Evolutionary conservation across 2,329 filamentous ascomycete genomes (phyloP).

Genomic region (Scedosporium minutisporum): DNA sequence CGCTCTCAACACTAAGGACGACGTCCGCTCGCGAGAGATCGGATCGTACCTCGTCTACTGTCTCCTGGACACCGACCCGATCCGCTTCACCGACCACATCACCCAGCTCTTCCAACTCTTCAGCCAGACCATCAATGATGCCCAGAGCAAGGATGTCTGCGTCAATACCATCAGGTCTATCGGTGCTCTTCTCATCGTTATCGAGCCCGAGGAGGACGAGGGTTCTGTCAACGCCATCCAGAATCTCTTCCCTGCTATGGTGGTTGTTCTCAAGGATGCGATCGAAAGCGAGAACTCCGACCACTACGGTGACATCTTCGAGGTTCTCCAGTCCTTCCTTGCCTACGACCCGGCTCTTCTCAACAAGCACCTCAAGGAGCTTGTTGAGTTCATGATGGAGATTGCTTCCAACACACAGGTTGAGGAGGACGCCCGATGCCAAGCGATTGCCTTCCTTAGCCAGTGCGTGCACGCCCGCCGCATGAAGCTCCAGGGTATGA

Average conservation of each 20-base stretch:
- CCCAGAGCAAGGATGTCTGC: constrained; percentile 82
- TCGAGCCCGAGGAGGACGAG: constrained; percentile 79
- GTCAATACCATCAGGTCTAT: constrained; percentile 91
- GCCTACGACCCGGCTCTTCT: constrained; percentile 81
- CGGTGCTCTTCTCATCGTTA: constrained; percentile 75
- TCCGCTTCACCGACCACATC: constrained; percentile 74
- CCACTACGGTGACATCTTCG: constrained; percentile 80
- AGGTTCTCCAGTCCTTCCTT: constrained; percentile 92
- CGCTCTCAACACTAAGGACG: constrained; percentile 65
- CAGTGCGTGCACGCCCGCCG: constrained; percentile 87
- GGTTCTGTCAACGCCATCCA: constrained; percentile 67
- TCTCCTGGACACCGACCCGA: constrained; percentile 78
- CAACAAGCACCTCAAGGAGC: constrained; percentile 75
- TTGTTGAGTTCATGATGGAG: constrained; percentile 90
- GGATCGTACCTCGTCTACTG: constrained; percentile 90
- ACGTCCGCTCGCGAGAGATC: constrained; percentile 75
- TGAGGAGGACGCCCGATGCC: constrained; percentile 77
- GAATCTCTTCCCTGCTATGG: constrained; percentile 75
- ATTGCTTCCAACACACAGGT: constrained; percentile 66
- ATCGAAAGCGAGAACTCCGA: constrained; percentile 78
- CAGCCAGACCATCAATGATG: constrained; percentile 77
- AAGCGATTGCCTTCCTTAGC: constrained; percentile 89
- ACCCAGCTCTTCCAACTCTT: constrained; percentile 75
- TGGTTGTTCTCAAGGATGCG: constrained; percentile 75
- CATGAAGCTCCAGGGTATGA: constrained; percentile 88